A percentile compares a stretch with the other conserved stretches of the same genome.
These are phyloP conservation scores for Chytriomyces confervae DNA, from an alignment of 192 early-diverging fungal genomes.

Conservation along the genomic window DNA sequence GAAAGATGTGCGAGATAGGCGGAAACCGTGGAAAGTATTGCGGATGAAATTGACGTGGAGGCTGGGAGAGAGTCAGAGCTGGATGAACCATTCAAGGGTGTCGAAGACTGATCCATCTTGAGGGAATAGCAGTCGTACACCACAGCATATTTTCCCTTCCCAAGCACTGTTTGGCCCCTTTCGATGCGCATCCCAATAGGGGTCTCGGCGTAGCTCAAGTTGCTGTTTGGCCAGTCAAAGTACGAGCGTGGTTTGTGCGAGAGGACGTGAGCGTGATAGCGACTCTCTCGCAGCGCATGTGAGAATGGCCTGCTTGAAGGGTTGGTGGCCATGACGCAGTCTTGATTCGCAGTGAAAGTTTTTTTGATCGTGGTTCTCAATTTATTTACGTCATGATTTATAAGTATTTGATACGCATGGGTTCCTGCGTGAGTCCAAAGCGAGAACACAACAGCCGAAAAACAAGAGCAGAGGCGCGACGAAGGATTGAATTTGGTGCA, in stretches of 20 bases:
- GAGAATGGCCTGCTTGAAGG: too few species aligned
- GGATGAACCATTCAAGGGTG: too few species aligned
- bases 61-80: neutral
- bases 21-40: neutral
- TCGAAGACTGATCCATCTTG: too few species aligned
- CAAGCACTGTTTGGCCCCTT: conserved; percentile 10
- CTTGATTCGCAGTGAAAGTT: too few species aligned
- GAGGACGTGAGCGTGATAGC: neutral
- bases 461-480: too few species aligned
- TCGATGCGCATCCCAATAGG: neutral
- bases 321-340: too few species aligned
- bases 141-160: conserved; percentile 31
- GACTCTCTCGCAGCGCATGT: neutral
- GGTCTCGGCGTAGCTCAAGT: neutral
- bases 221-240: neutral
- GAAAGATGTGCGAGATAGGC: neutral
- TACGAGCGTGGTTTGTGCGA: neutral
- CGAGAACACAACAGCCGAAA: too few species aligned
- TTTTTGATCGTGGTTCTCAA: too few species aligned
- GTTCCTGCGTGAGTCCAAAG: too few species aligned
- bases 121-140: conserved; percentile 18
- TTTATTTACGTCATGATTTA: too few species aligned
- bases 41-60: neutral
- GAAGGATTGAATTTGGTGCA: too few species aligned
- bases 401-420: too few species aligned